phyloP scores from a whole-genome alignment of 345 rosid species.

The Gossypium arboreum region DNA sequence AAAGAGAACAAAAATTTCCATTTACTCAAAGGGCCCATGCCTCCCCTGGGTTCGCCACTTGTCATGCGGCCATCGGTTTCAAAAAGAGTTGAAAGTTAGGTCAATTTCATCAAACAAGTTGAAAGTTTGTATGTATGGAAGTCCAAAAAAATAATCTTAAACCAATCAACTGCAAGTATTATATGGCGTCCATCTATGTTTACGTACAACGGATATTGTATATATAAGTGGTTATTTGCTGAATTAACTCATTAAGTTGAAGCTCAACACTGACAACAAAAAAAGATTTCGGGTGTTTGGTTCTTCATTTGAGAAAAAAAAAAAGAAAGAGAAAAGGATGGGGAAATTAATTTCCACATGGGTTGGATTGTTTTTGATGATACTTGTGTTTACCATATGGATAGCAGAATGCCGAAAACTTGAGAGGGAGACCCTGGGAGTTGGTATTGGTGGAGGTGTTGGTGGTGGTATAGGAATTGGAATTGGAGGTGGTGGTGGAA shows the following conservation, averaged over 20 bases:
- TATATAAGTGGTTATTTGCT: not conserved
- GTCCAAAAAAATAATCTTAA: not conserved
- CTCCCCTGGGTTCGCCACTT: too few species aligned
- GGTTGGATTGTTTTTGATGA: constrained; percentile 15
- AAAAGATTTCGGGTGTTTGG: not conserved
- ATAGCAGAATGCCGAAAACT: constrained; percentile 37
- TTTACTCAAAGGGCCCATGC: too few species aligned
- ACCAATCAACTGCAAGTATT: constrained; percentile 16
- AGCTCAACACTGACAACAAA: not conserved
- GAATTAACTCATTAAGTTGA: not conserved
- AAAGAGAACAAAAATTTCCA: too few species aligned
- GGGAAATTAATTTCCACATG: constrained; percentile 11
- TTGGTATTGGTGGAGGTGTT: constrained; percentile 4
- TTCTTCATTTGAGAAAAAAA: not conserved
- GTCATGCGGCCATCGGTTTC: not conserved
- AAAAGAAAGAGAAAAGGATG: not conserved
- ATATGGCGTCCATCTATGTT: not conserved
- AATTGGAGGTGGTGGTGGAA: not conserved
- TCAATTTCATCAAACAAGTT: not conserved
- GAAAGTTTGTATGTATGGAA: not conserved
- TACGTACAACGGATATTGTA: not conserved
- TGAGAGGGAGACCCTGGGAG: constrained; percentile 15
- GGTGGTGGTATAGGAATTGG: constrained; percentile 15
- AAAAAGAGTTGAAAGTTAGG: constrained; percentile 24
- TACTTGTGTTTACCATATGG: constrained; percentile 30